Evolutionary conservation across 2,329 filamentous ascomycete species (phyloP).

Genomic region (Hypoxylon sp.): DNA sequence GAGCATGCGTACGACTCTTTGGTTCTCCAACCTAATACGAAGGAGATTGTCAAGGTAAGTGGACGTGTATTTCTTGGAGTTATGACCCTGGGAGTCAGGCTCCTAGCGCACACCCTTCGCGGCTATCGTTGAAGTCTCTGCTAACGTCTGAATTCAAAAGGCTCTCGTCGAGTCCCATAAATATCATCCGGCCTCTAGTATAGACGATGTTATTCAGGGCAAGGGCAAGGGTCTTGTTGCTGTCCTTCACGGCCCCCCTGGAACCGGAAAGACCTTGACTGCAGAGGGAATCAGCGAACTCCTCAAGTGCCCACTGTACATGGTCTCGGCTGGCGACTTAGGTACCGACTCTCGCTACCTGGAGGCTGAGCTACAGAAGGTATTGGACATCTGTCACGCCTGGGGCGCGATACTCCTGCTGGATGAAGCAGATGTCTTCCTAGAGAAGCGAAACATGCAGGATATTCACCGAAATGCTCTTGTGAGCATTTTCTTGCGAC

Average conservation of each 20-base stretch:
- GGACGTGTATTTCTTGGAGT: not conserved
- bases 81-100: not conserved
- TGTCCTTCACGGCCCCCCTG: constrained; percentile 86
- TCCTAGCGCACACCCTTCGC: not conserved
- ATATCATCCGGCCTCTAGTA: constrained; percentile 82
- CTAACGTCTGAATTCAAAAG: constrained; percentile 48
- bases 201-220: constrained; percentile 84
- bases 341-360: constrained; percentile 80
- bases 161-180: constrained; percentile 87
- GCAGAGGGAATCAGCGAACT: constrained; percentile 88
- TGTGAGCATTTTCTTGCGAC: constrained; percentile 86
- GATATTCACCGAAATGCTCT: constrained; percentile 88
- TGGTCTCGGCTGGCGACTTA: constrained; percentile 84
- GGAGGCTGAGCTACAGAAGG: constrained; percentile 82
- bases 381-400: constrained; percentile 84
- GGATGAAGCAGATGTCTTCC: constrained; percentile 86
- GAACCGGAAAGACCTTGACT: constrained; percentile 89
- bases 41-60: constrained; percentile 72
- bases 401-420: constrained; percentile 89
- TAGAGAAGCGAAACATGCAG: constrained; percentile 84
- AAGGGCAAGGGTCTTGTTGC: constrained; percentile 88
- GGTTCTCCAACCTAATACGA: constrained; percentile 73
- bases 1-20: constrained; percentile 83
- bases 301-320: constrained; percentile 83
- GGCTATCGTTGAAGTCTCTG: not conserved